phyloP scores from a whole-genome alignment of 2,329 filamentous ascomycete genomes.

The Cyphellophora attinorum region DNA sequence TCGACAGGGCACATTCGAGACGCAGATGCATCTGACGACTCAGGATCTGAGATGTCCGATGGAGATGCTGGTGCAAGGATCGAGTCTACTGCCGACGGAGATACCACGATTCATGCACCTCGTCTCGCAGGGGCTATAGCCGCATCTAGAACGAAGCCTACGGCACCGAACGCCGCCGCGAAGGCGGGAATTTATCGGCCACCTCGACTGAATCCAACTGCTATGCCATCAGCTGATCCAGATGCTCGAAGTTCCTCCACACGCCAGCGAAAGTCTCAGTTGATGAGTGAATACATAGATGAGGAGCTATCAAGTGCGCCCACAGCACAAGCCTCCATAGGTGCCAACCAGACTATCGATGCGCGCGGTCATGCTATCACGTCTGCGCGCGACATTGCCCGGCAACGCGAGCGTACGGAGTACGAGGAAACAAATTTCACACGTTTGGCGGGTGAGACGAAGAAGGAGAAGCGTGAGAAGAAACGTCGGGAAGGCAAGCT shows the following conservation, averaged over 20 bases:
- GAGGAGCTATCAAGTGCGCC: constrained; percentile 77
- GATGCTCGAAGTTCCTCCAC: constrained; percentile 39
- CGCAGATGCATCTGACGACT: constrained; percentile 27
- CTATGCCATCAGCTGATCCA: constrained; percentile 55
- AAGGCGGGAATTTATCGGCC: constrained; percentile 67
- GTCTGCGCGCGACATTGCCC: constrained; percentile 63
- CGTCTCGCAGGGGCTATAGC: neutral
- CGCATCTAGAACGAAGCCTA: constrained; percentile 10
- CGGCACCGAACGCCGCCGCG: constrained; percentile 16
- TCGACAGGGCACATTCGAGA: constrained; percentile 24
- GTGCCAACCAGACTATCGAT: constrained; percentile 63
- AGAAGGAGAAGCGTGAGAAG: constrained; percentile 68
- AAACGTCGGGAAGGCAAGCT: constrained; percentile 32
- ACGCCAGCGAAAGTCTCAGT: constrained; percentile 63
- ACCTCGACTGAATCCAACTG: constrained; percentile 75
- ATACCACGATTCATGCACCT: neutral
- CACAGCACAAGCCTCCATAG: constrained; percentile 78
- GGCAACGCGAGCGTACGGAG: constrained; percentile 66
- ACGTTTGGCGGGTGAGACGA: constrained; percentile 73
- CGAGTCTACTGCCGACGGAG: neutral
- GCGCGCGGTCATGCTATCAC: constrained; percentile 70
- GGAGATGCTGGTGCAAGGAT: constrained; percentile 27
- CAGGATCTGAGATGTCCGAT: constrained; percentile 26
- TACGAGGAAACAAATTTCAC: constrained; percentile 94
- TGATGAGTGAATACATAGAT: constrained; percentile 84